These are phyloP conservation scores for Collybia nuda DNA, from an alignment of 768 basidiomycete species.

Conservation along the genomic window DNA sequence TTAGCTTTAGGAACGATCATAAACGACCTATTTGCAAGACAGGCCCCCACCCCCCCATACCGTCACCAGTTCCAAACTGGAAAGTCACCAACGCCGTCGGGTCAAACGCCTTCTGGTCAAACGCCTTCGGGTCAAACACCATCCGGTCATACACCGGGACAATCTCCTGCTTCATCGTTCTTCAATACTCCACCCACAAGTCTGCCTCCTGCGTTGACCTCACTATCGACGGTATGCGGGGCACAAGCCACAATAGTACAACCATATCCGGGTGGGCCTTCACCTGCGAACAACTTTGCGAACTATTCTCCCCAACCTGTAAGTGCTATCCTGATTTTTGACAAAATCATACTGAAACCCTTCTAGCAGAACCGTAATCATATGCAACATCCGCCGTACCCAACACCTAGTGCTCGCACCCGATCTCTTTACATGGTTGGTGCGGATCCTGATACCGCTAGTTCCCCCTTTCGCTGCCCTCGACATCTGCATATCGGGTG, in stretches of 20 bases:
- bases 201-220: conserved; percentile 22
- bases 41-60: conserved; percentile 54
- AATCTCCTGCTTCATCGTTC: conserved; percentile 20
- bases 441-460: conserved; percentile 59
- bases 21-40: conserved; percentile 80
- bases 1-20: conserved; percentile 75
- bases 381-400: conserved; percentile 14
- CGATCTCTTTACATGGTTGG: conserved; percentile 57
- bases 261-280: conserved; percentile 12
- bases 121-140: conserved; percentile 3
- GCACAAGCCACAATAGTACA: neutral
- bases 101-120: neutral
- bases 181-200: conserved; percentile 15
- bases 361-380: conserved; percentile 3
- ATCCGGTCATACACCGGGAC: conserved; percentile 10
- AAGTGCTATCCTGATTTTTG: conserved; percentile 1
- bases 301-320: conserved; percentile 11
- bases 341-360: conserved; percentile 6
- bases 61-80: conserved; percentile 29
- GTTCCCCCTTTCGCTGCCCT: conserved; percentile 68
- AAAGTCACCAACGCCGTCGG: conserved; percentile 11
- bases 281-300: conserved; percentile 18
- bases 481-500: conserved; percentile 74
- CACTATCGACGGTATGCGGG: conserved; percentile 21
- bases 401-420: conserved; percentile 38